Evolutionary conservation across 2,329 filamentous ascomycete genomes (phyloP).

Genomic region (Teratosphaeriaceae sp.): DNA sequence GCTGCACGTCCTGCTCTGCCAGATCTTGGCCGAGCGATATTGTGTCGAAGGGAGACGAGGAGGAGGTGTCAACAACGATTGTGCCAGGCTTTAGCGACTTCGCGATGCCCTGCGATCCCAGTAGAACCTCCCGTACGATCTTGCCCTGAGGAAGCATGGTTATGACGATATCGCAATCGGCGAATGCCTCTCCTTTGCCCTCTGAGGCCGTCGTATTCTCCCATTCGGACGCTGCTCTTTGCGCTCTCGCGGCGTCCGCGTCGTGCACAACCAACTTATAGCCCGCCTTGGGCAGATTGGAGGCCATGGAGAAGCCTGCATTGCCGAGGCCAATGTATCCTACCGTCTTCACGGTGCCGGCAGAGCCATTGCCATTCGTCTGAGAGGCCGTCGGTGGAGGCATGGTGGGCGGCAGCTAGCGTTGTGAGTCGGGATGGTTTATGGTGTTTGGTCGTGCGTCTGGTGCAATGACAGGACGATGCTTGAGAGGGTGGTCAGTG

Average conservation of each 20-base stretch:
- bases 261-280: constrained; percentile 29
- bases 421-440: too few relatives aligned
- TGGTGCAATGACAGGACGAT: too few relatives aligned
- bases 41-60: constrained; percentile 31
- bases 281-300: constrained; percentile 28
- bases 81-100: constrained; percentile 24
- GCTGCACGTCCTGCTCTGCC: constrained; percentile 23
- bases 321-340: constrained; percentile 32
- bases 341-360: constrained; percentile 22
- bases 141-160: constrained; percentile 33
- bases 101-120: constrained; percentile 26
- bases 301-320: constrained; percentile 29
- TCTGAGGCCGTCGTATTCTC: constrained; percentile 25
- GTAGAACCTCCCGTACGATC: constrained; percentile 27
- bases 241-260: constrained; percentile 19
- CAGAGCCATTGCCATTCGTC: constrained; percentile 11
- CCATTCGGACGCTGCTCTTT: constrained; percentile 20
- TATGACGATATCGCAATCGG: constrained; percentile 28
- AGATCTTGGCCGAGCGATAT: constrained; percentile 28
- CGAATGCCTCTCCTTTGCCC: constrained; percentile 22
- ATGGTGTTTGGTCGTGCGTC: too few relatives aligned
- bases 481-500: too few relatives aligned
- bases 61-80: constrained; percentile 30
- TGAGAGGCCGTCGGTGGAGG: constrained; percentile 6
- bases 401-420: too few relatives aligned